Evolutionary conservation across 176 grass and related monocot species (phyloP).

Genomic region (Lolium rigidum): DNA sequence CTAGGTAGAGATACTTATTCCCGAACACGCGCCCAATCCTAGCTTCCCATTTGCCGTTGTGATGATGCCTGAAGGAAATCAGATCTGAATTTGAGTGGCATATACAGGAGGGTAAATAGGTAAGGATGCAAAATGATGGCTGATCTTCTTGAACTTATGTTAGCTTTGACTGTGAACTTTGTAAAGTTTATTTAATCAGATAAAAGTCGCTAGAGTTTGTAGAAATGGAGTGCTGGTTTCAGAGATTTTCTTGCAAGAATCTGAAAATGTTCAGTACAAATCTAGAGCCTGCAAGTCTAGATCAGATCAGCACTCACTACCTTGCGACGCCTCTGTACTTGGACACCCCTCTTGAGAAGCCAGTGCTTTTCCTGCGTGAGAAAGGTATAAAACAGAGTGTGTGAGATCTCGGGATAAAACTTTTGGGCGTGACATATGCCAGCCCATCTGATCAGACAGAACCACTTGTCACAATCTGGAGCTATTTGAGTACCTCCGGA

Average conservation of each 20-base stretch:
- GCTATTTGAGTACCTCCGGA: slow-evolving; percentile 48
- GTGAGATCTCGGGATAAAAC: background rate
- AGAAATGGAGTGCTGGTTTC: background rate
- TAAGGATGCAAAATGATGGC: too few species aligned
- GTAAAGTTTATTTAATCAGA: too few species aligned
- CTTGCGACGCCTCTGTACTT: slow-evolving; percentile 84
- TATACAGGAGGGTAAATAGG: too few species aligned
- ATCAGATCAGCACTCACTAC: slow-evolving; percentile 25
- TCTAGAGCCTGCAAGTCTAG: background rate
- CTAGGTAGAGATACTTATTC: slow-evolving; percentile 76
- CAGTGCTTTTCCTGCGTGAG: slow-evolving; percentile 64
- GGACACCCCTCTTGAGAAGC: slow-evolving; percentile 75
- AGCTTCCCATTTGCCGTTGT: slow-evolving; percentile 72
- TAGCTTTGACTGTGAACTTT: too few species aligned
- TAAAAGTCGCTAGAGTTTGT: too few species aligned
- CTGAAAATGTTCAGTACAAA: background rate
- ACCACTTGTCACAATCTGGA: background rate
- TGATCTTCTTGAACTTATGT: too few species aligned
- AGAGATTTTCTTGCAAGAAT: background rate
- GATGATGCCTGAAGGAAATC: slow-evolving; percentile 55
- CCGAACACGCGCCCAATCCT: slow-evolving; percentile 67
- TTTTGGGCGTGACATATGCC: background rate
- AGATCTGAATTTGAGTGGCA: too few species aligned
- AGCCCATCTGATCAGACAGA: background rate
- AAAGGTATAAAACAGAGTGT: background rate